phyloP scores from a whole-genome alignment of 2,329 filamentous ascomycete genomes.

The Colletotrichum falcatum region DNA sequence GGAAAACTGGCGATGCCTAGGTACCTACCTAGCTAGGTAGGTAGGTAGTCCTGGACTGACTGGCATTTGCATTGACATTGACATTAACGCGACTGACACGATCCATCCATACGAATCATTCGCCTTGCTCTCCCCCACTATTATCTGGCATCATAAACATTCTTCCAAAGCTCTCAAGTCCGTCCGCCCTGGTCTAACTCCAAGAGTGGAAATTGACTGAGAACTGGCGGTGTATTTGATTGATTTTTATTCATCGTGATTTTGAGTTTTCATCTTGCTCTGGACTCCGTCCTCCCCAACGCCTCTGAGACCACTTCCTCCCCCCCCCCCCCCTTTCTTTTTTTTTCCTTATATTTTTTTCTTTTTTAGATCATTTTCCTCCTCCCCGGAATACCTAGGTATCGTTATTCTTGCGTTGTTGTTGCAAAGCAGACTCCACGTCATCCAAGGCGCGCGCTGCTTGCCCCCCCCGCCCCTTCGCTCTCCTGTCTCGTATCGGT shows the following conservation, averaged over 20 bases:
- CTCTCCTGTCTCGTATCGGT: not conserved
- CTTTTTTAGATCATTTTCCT: not conserved
- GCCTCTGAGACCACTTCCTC: not conserved
- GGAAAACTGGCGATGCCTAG: no score
- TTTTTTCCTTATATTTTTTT: not conserved
- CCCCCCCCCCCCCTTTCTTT: not conserved
- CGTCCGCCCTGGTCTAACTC: conserved; percentile 2
- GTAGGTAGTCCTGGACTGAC: no score
- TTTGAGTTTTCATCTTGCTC: no score
- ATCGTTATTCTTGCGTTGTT: conserved; percentile 21
- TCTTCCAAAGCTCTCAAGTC: no score
- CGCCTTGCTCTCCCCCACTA: not conserved
- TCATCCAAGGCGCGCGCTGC: conserved; percentile 7
- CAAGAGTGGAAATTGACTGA: conserved; percentile 5
- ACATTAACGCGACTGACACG: not conserved
- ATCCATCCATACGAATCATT: not conserved
- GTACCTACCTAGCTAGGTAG: no score
- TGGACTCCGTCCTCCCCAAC: no score
- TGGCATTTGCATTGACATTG: no score
- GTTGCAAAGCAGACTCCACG: conserved; percentile 26
- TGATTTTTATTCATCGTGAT: no score
- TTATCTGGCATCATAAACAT: no score
- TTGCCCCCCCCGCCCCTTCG: not conserved
- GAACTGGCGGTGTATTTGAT: not conserved
- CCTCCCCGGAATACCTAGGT: no score